Conservation (phyloP, 148 eudicot species). For the Cornus suecica region DNA sequence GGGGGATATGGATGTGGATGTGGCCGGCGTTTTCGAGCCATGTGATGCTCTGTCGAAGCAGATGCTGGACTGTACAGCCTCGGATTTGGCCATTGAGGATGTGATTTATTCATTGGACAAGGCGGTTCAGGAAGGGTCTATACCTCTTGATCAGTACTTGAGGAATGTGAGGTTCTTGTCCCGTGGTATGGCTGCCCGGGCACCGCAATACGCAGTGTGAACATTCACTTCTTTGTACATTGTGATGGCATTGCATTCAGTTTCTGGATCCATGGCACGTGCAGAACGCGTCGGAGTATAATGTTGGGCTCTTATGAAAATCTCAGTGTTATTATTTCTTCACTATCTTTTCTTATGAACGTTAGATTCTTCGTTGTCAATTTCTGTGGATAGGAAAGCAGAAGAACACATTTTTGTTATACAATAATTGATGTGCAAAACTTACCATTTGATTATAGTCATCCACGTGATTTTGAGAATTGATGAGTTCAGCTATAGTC, state of each 20-base stretch:
- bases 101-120: constrained; percentile 79
- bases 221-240: not conserved
- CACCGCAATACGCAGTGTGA: constrained; percentile 46
- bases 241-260: not conserved
- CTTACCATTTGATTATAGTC: not conserved
- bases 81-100: constrained; percentile 93
- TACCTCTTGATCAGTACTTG: constrained; percentile 82
- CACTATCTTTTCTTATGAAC: not conserved
- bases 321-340: not conserved
- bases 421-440: not conserved
- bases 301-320: constrained; percentile 6
- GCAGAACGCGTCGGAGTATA: no score
- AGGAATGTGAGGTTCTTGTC: constrained; percentile 79
- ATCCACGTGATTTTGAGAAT: not conserved
- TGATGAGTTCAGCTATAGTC: no score
- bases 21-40: constrained; percentile 69
- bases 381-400: constrained; percentile 3
- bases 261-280: no score
- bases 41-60: constrained; percentile 75
- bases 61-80: constrained; percentile 65
- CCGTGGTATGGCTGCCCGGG: constrained; percentile 82
- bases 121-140: constrained; percentile 76
- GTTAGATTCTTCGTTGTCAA: not conserved
- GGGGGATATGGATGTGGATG: constrained; percentile 54
- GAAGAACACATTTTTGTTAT: not conserved